phyloP scores from a whole-genome alignment of 768 basidiomycete species.

The Hericium alpestre region DNA sequence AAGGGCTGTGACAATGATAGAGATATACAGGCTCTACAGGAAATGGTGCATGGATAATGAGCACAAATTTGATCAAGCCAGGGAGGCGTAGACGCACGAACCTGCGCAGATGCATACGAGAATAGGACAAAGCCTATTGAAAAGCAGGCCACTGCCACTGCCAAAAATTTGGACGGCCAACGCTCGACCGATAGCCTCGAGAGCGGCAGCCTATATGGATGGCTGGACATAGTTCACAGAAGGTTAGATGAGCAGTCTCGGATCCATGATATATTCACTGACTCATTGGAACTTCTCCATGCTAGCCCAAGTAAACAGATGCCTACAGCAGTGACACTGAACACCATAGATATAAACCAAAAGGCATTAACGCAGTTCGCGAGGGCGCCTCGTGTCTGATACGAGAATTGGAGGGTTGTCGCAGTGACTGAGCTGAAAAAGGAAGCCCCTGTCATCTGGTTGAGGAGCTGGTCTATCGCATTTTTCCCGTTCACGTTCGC shows the following conservation, averaged over 20 bases:
- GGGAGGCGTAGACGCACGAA: conserved; percentile 11
- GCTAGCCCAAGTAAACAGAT: conserved; percentile 50
- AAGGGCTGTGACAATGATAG: no score
- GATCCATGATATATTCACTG: conserved; percentile 19
- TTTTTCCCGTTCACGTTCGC: no score
- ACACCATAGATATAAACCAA: conserved; percentile 68
- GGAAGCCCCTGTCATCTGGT: conserved; percentile 65
- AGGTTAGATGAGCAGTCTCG: neutral
- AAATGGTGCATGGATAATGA: no score
- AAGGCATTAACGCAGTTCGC: conserved; percentile 55
- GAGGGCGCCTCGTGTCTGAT: conserved; percentile 26
- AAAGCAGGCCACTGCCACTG: conserved; percentile 70
- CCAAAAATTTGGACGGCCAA: conserved; percentile 72
- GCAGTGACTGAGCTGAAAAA: conserved; percentile 72
- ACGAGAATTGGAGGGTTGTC: conserved; percentile 63
- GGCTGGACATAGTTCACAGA: neutral
- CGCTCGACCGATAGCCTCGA: conserved; percentile 80
- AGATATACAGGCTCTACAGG: no score
- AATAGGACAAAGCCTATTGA: conserved; percentile 70
- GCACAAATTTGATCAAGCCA: no score
- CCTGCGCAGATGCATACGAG: conserved; percentile 64
- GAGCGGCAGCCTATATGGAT: conserved; percentile 40
- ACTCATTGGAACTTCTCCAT: conserved; percentile 81
- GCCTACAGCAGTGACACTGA: conserved; percentile 52
- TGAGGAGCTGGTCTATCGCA: conserved; percentile 14